Evolutionary conservation across 1,284 basidiomycete genomes (phyloP).

Genomic region (Albatrellus sp.): DNA sequence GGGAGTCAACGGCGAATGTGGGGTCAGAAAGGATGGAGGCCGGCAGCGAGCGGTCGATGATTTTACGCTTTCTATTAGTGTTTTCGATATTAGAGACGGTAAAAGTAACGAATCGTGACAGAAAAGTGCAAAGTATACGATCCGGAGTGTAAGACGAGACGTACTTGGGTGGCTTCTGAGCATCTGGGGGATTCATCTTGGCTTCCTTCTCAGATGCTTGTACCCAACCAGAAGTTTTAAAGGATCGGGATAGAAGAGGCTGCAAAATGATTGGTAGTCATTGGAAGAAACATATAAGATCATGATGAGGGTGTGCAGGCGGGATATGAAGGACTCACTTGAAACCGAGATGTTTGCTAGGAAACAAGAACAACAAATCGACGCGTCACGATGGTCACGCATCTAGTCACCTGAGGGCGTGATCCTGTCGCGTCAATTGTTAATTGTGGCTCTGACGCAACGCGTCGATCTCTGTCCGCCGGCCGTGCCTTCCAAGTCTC

Average conservation of each 20-base stretch:
- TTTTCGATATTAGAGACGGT: not conserved
- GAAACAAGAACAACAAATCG: not conserved
- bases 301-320: too few species aligned
- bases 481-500: too few species aligned
- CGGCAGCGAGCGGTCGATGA: conserved; percentile 71
- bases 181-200: conserved; percentile 11
- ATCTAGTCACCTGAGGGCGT: not conserved
- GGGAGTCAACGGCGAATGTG: conserved; percentile 68
- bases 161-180: conserved; percentile 11
- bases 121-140: not conserved
- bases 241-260: not conserved
- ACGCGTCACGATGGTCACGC: not conserved
- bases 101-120: not conserved
- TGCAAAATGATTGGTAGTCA: not conserved
- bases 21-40: conserved; percentile 55
- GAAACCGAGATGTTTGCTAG: not conserved
- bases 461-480: too few species aligned
- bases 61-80: conserved; percentile 57
- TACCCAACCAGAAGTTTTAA: too few species aligned
- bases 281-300: too few species aligned
- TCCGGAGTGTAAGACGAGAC: not conserved
- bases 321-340: not conserved
- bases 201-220: not conserved
- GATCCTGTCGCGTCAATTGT: not conserved
- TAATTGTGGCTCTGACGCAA: not conserved